phyloP scores from a whole-genome alignment of 2,329 filamentous ascomycete genomes.

The Penicillium sp. region DNA sequence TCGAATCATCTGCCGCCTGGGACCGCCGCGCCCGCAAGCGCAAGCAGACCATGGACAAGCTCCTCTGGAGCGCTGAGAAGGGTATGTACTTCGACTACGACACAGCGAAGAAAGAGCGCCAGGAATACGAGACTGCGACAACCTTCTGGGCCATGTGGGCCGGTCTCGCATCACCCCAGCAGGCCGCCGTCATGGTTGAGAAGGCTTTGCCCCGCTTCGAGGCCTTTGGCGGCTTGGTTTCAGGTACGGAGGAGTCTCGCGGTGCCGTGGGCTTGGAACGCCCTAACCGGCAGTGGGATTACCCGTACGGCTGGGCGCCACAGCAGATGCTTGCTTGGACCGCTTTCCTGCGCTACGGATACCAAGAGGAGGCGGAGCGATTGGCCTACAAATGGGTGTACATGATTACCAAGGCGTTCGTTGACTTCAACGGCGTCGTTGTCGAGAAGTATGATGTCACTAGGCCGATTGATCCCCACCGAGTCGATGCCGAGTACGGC shows the following conservation, averaged over 20 bases:
- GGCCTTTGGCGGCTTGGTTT: slow-evolving; percentile 80
- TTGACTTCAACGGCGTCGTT: slow-evolving; percentile 96
- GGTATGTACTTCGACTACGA: slow-evolving; percentile 99
- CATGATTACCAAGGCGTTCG: slow-evolving; percentile 98
- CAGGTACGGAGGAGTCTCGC: slow-evolving; percentile 85
- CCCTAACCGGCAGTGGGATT: slow-evolving; percentile 98
- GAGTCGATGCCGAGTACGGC: slow-evolving; percentile 94
- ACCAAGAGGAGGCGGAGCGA: slow-evolving; percentile 83
- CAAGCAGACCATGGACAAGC: slow-evolving; percentile 84
- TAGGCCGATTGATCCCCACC: slow-evolving; percentile 82
- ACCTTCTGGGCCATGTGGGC: slow-evolving; percentile 99
- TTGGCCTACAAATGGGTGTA: slow-evolving; percentile 95
- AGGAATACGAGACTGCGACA: slow-evolving; percentile 84
- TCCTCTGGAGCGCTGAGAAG: slow-evolving; percentile 86
- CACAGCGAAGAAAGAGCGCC: slow-evolving; percentile 77
- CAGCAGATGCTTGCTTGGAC: slow-evolving; percentile 99
- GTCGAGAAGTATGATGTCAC: slow-evolving; percentile 99
- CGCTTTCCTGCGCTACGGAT: slow-evolving; percentile 86
- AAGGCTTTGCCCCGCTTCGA: slow-evolving; percentile 86
- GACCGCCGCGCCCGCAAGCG: slow-evolving; percentile 83
- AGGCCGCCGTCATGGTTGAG: slow-evolving; percentile 80
- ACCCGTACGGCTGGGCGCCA: slow-evolving; percentile 96
- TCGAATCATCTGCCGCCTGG: slow-evolving; percentile 85
- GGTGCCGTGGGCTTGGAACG: slow-evolving; percentile 76
- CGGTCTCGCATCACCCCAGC: slow-evolving; percentile 78